phyloP scores from a whole-genome alignment of 345 rosid genomes.

The Barbarea vulgaris region DNA sequence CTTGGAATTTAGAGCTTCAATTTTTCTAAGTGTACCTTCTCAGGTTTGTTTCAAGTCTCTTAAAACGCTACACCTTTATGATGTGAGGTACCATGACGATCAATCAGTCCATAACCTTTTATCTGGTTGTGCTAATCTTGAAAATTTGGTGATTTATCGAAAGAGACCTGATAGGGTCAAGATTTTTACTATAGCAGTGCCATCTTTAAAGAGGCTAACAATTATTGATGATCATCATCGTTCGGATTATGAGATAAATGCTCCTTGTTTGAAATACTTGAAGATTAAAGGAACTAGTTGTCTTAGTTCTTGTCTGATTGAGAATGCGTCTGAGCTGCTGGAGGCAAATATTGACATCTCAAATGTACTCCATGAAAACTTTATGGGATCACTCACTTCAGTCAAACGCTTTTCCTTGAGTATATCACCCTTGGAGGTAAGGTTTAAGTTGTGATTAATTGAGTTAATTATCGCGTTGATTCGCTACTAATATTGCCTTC shows the following conservation, averaged over 20 bases:
- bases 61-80: not conserved
- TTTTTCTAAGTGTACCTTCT: not conserved
- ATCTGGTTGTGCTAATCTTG: not conserved
- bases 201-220: not conserved
- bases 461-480: not conserved
- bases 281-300: not conserved
- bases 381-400: not conserved
- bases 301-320: not conserved
- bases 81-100: not conserved
- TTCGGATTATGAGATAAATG: not conserved
- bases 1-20: not conserved
- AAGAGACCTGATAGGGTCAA: not conserved
- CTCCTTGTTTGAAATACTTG: constrained; percentile 15
- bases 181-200: not conserved
- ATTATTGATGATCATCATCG: not conserved
- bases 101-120: not conserved
- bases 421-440: not conserved
- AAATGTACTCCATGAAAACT: not conserved
- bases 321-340: not conserved
- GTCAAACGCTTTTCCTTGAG: constrained; percentile 13
- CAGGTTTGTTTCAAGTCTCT: not conserved
- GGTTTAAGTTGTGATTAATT: not conserved
- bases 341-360: not conserved
- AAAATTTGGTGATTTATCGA: not conserved
- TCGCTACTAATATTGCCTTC: not conserved